Evolutionary conservation across 352 stramenopile genomes (phyloP).

Genomic region (Globisporangium canariense): DNA sequence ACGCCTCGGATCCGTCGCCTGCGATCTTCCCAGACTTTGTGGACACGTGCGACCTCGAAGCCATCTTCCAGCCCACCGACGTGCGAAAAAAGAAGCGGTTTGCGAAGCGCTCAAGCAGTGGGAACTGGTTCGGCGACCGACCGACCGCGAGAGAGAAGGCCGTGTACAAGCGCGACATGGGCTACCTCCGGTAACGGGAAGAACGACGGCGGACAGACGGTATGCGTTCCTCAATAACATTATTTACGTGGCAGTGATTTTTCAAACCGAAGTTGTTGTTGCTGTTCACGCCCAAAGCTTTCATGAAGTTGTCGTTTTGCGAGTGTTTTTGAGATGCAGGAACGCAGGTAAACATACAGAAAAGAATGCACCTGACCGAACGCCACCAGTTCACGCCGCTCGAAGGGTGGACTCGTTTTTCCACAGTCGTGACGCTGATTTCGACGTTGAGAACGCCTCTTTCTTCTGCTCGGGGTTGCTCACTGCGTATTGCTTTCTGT

Average conservation of each 20-base stretch:
- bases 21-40: slow-evolving; percentile 83
- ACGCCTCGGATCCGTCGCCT: slow-evolving; percentile 71
- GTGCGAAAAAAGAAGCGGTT: slow-evolving; percentile 78
- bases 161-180: slow-evolving; percentile 83
- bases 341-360: neutral
- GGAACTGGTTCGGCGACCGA: slow-evolving; percentile 81
- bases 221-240: slow-evolving; percentile 14
- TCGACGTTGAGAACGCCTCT: neutral
- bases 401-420: slow-evolving; percentile 17
- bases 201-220: slow-evolving; percentile 1
- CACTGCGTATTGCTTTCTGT: slow-evolving; percentile 5
- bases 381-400: slow-evolving; percentile 1
- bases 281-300: neutral
- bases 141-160: slow-evolving; percentile 74
- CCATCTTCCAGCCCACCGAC: slow-evolving; percentile 78
- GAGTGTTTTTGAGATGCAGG: neutral
- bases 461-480: slow-evolving; percentile 16
- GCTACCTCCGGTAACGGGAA: slow-evolving; percentile 44
- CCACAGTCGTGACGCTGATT: slow-evolving; percentile 8
- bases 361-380: neutral
- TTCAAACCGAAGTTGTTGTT: neutral
- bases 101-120: slow-evolving; percentile 71
- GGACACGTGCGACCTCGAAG: slow-evolving; percentile 78
- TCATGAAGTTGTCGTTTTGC: neutral
- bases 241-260: slow-evolving; percentile 18